Percentiles rank a stretch among this genome's conserved stretches.
Evolutionary conservation across 2,329 filamentous ascomycete genomes (phyloP).

Genomic region (Sarocladium oryzae): DNA sequence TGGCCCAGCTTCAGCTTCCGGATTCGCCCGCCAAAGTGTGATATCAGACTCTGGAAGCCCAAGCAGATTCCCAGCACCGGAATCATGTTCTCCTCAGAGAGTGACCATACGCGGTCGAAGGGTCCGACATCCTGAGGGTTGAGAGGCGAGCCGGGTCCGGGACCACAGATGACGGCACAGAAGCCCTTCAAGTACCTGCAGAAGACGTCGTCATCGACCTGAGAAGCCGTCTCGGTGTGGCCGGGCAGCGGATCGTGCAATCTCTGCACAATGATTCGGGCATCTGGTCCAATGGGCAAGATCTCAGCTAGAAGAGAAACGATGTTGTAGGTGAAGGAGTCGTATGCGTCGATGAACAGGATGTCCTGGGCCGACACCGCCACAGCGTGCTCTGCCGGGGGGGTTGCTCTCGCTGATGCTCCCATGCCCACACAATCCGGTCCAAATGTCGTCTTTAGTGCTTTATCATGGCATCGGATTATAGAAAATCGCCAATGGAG

Average conservation of each 20-base stretch:
- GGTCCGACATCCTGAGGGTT: conserved; percentile 72
- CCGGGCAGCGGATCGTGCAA: conserved; percentile 12
- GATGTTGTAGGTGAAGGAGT: conserved; percentile 96
- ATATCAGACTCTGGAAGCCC: conserved; percentile 77
- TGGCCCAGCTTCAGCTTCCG: conserved; percentile 63
- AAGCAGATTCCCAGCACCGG: conserved; percentile 86
- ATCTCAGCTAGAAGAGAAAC: conserved; percentile 69
- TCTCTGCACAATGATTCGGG: conserved; percentile 40
- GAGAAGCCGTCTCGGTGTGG: conserved; percentile 39
- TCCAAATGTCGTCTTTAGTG: neutral
- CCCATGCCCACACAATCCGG: too few relatives aligned
- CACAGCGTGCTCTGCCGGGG: conserved; percentile 1
- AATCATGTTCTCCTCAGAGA: conserved; percentile 51
- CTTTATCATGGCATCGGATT: neutral
- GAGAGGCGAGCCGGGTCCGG: conserved; percentile 78
- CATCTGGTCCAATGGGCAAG: conserved; percentile 49
- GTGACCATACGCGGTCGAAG: conserved; percentile 68
- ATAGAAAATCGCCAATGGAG: too few relatives aligned
- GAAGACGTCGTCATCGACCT: conserved; percentile 37
- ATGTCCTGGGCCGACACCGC: conserved; percentile 38
- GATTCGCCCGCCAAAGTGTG: conserved; percentile 61
- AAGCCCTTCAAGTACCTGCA: conserved; percentile 48
- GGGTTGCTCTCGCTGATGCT: neutral
- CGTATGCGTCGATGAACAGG: conserved; percentile 90
- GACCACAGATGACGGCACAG: conserved; percentile 83